Percentiles rank a stretch among this genome's conserved stretches.
Evolutionary conservation across 1,139 yeast species (phyloP).

Genomic region (Diutina pseudorugosa): DNA sequence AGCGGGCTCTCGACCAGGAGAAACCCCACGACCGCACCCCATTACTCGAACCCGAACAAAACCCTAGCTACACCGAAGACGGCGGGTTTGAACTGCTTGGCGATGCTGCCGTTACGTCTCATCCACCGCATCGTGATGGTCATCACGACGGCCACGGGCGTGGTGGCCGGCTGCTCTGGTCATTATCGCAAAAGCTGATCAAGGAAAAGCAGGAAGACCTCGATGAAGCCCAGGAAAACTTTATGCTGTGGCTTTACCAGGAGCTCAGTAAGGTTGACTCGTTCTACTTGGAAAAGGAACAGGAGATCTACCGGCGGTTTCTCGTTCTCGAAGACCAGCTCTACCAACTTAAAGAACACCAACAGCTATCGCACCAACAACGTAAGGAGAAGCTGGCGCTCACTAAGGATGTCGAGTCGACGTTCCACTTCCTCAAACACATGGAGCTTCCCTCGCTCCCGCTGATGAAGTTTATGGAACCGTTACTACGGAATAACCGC

Average conservation of each 20-base stretch:
- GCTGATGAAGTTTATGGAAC: conserved; percentile 30
- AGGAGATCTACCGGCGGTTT: conserved; percentile 47
- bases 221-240: conserved; percentile 28
- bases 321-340: conserved; percentile 57
- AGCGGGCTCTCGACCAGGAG: conserved; percentile 6
- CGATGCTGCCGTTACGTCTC: neutral
- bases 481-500: conserved; percentile 6
- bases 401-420: neutral
- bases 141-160: neutral
- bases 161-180: conserved; percentile 2
- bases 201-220: conserved; percentile 12
- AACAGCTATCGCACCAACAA: conserved; percentile 8
- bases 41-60: conserved; percentile 12
- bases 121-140: conserved; percentile 2
- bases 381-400: neutral
- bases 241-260: conserved; percentile 47
- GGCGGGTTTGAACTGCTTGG: neutral
- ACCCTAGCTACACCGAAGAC: neutral
- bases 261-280: conserved; percentile 47
- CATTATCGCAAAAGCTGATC: conserved; percentile 6
- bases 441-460: conserved; percentile 53
- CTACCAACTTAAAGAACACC: conserved; percentile 48
- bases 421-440: conserved; percentile 5
- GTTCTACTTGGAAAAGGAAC: conserved; percentile 51
- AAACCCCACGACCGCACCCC: conserved; percentile 18